Conservation (phyloP, 805 yeast genomes). For the Hanseniaspora vineae region DNA sequence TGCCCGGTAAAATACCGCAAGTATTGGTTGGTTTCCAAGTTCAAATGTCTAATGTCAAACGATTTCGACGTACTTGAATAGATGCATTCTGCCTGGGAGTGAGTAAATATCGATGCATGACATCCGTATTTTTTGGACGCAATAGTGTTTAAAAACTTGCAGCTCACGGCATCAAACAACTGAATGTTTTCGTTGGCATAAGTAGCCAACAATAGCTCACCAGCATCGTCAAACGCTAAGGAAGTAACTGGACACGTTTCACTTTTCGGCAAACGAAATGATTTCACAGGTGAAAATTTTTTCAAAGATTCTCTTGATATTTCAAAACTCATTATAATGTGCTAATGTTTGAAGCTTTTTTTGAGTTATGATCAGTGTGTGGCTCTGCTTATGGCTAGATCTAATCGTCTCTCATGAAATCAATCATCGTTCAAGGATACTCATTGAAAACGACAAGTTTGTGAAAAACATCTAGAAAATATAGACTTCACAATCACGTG, state of each 20-base stretch:
- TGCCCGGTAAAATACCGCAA: conserved; percentile 85
- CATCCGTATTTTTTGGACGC: conserved; percentile 88
- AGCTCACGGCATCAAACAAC: conserved; percentile 63
- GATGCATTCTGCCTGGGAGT: conserved; percentile 54
- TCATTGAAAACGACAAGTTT: not conserved
- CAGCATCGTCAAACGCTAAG: conserved; percentile 71
- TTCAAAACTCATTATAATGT: not conserved
- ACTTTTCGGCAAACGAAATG: conserved; percentile 35
- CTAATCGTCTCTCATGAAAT: not conserved
- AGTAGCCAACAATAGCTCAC: conserved; percentile 60
- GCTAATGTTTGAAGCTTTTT: not conserved
- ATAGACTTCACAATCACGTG: not conserved
- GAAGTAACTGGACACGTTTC: conserved; percentile 48
- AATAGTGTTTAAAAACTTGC: conserved; percentile 53
- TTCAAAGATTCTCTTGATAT: conserved; percentile 11
- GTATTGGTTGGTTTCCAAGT: conserved; percentile 65
- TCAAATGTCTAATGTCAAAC: conserved; percentile 61
- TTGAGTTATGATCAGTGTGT: no score
- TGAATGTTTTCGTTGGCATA: conserved; percentile 78
- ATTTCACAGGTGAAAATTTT: conserved; percentile 32
- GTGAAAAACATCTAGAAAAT: not conserved
- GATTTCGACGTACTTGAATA: conserved; percentile 72
- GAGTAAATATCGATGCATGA: conserved; percentile 75
- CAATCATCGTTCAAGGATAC: no score
- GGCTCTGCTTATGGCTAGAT: no score